Percentiles rank a stretch among this genome's conserved stretches.
These are phyloP conservation scores for Metschnikowia aberdeeniae DNA, from an alignment of 805 yeast species.

Conservation along the genomic window DNA sequence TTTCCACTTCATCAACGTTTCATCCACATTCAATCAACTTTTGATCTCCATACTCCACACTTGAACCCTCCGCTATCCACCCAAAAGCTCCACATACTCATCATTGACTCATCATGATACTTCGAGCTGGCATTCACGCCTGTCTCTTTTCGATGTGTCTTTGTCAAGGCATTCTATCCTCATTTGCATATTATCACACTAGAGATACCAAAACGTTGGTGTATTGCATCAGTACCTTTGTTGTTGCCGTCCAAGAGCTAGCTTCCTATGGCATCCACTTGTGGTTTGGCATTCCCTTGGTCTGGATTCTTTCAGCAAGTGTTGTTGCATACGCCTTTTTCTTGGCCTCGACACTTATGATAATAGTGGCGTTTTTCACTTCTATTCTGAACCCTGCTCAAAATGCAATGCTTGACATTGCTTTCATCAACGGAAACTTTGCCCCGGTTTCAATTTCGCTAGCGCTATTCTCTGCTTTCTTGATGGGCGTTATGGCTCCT, in stretches of 20 bases:
- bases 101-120: not conserved
- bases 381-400: not conserved
- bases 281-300: not conserved
- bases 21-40: too few species aligned
- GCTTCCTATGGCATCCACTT: not conserved
- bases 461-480: not conserved
- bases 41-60: too few species aligned
- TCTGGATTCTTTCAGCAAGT: not conserved
- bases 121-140: conserved; percentile 5
- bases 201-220: not conserved
- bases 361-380: not conserved
- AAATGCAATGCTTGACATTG: not conserved
- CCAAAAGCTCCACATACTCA: too few species aligned
- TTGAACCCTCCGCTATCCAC: too few species aligned
- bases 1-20: too few species aligned
- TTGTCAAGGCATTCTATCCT: conserved; percentile 11
- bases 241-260: not conserved
- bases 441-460: not conserved
- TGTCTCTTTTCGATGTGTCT: conserved; percentile 10
- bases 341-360: not conserved
- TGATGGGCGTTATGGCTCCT: not conserved
- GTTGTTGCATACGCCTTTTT: not conserved
- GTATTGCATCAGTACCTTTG: not conserved
- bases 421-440: not conserved
- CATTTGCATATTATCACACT: conserved; percentile 6